A percentile compares a stretch with the other conserved stretches of the same genome.
Conservation (phyloP, 2,329 filamentous ascomycete species). For the Xylariaceae sp. region DNA sequence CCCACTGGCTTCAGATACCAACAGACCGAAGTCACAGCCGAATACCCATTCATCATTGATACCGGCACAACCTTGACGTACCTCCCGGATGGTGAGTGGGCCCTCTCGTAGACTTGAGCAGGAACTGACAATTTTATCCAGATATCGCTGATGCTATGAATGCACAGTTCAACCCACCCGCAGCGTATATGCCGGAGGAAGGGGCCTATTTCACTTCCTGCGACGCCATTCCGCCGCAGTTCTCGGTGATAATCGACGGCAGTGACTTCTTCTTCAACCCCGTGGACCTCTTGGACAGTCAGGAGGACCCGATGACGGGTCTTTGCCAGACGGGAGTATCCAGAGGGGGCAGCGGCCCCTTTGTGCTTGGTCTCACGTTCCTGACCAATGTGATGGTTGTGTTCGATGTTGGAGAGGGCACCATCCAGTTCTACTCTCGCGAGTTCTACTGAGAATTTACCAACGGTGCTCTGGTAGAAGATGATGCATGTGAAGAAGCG, state of each 20-base stretch:
- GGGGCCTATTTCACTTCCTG: conserved; percentile 42
- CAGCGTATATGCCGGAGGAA: conserved; percentile 38
- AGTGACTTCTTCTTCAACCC: conserved; percentile 40
- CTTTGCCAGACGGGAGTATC: conserved; percentile 40
- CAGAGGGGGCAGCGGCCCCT: conserved; percentile 12
- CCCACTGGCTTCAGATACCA: conserved; percentile 41
- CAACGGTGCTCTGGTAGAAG: too few relatives aligned
- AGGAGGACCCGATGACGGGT: conserved; percentile 36
- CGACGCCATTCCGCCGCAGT: conserved; percentile 35
- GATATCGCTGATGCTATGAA: conserved; percentile 42
- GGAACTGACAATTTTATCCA: conserved; percentile 24
- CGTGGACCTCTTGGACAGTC: conserved; percentile 37
- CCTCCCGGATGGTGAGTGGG: conserved; percentile 41
- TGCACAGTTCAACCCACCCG: conserved; percentile 36
- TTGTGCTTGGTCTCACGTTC: conserved; percentile 8
- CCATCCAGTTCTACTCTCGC: conserved; percentile 9
- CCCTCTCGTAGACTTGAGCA: too few relatives aligned
- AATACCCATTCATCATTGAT: conserved; percentile 44
- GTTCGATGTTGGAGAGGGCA: conserved; percentile 9
- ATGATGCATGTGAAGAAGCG: too few relatives aligned
- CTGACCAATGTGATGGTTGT: conserved; percentile 11
- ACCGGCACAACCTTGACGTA: conserved; percentile 45
- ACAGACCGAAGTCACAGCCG: conserved; percentile 31
- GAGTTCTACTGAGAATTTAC: conserved; percentile 9
- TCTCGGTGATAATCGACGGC: conserved; percentile 38